Percentiles rank a stretch among this genome's conserved stretches.
Conservation (phyloP, 495 filamentous ascomycete species). For the Aspergillus haitiensis region DNA sequence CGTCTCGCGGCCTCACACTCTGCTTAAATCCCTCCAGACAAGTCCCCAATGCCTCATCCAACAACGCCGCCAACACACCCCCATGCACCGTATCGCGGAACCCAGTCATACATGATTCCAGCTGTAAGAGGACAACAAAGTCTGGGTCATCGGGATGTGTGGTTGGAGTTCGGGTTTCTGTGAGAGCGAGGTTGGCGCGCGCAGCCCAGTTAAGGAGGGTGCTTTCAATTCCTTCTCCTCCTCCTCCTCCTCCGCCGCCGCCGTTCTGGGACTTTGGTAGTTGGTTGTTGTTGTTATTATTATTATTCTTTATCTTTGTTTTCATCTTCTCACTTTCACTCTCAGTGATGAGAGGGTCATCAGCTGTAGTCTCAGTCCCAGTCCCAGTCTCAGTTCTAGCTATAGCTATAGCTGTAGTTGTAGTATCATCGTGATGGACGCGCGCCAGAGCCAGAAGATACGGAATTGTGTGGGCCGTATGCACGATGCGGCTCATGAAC, state of each 20-base stretch:
- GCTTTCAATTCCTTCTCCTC: too few relatives aligned
- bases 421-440: not conserved
- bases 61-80: conserved; percentile 1
- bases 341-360: too few relatives aligned
- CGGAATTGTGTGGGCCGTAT: not conserved
- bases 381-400: too few relatives aligned
- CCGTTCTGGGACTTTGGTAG: too few relatives aligned
- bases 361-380: too few relatives aligned
- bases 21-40: conserved; percentile 11
- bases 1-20: not conserved
- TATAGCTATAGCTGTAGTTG: too few relatives aligned
- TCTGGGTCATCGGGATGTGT: not conserved
- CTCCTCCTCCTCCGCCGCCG: too few relatives aligned
- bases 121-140: not conserved
- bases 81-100: conserved; percentile 11
- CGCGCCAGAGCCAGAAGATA: not conserved
- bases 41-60: conserved; percentile 10
- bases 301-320: too few relatives aligned
- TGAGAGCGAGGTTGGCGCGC: not conserved
- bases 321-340: too few relatives aligned
- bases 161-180: not conserved
- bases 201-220: not conserved
- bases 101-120: not conserved
- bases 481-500: not conserved
- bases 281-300: too few relatives aligned